A percentile compares a stretch with the other conserved stretches of the same genome.
phyloP scores from a whole-genome alignment of 768 basidiomycete genomes.

The Mrakia gelida region DNA sequence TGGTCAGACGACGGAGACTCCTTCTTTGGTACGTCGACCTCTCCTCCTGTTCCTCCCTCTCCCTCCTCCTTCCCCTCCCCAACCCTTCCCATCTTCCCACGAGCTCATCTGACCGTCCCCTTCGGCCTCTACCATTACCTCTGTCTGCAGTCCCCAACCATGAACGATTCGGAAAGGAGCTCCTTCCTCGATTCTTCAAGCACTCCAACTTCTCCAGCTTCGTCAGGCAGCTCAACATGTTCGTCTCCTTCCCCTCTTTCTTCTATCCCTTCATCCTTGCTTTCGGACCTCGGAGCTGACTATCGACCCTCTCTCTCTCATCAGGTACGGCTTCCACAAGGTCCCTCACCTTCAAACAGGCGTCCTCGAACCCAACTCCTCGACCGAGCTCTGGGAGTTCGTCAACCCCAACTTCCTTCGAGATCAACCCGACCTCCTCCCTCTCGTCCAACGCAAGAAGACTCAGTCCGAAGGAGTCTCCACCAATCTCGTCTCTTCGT shows the following conservation, averaged over 20 bases:
- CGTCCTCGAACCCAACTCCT: slow-evolving; percentile 56
- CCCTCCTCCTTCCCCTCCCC: not conserved
- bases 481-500: not conserved
- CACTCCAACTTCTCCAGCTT: slow-evolving; percentile 92
- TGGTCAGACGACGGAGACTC: slow-evolving; percentile 24
- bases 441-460: slow-evolving; percentile 84
- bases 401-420: slow-evolving; percentile 82
- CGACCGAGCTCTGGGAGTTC: slow-evolving; percentile 61
- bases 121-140: not conserved
- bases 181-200: slow-evolving; percentile 93
- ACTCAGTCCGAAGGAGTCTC: slow-evolving; percentile 29
- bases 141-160: slow-evolving; percentile 18
- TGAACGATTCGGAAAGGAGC: slow-evolving; percentile 31
- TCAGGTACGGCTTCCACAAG: slow-evolving; percentile 77
- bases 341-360: slow-evolving; percentile 95
- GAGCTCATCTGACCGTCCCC: not conserved
- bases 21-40: slow-evolving; percentile 22
- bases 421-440: slow-evolving; percentile 80
- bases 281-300: not conserved
- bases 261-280: not conserved
- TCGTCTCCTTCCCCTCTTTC: not conserved
- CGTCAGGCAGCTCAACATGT: slow-evolving; percentile 87
- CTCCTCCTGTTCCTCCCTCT: not conserved
- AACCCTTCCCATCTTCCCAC: not conserved
- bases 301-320: not conserved